Percentiles rank a stretch among this genome's conserved stretches.
These are phyloP conservation scores for Schizophyllum amplum DNA, from an alignment of 1,284 basidiomycete species.

Conservation along the genomic window DNA sequence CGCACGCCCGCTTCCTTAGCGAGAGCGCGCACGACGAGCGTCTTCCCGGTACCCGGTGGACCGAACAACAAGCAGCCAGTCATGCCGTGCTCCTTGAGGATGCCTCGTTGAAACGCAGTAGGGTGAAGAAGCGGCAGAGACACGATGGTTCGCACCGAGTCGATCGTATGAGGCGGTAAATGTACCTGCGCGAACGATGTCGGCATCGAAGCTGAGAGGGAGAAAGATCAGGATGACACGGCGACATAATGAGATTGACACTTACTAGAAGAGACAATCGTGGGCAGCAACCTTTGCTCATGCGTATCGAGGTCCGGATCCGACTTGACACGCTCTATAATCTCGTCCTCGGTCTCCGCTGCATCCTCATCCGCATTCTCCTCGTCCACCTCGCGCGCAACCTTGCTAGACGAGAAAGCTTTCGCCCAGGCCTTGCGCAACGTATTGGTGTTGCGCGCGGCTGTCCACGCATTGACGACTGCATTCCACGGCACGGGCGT, in stretches of 20 bases:
- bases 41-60: conserved; percentile 90
- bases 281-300: conserved; percentile 70
- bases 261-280: conserved; percentile 76
- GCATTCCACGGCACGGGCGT: conserved; percentile 58
- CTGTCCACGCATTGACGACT: conserved; percentile 55
- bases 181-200: conserved; percentile 86
- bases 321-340: conserved; percentile 68
- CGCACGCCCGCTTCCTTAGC: conserved; percentile 87
- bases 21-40: conserved; percentile 82
- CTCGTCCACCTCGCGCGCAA: conserved; percentile 30
- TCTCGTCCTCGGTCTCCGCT: conserved; percentile 46
- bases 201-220: conserved; percentile 51
- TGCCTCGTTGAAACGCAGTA: conserved; percentile 83
- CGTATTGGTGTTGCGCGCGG: conserved; percentile 34
- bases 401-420: conserved; percentile 24
- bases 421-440: conserved; percentile 48
- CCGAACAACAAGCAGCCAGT: conserved; percentile 85
- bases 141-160: conserved; percentile 85
- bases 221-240: conserved; percentile 7
- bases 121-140: conserved; percentile 89
- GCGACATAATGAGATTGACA: conserved; percentile 10
- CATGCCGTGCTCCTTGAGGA: conserved; percentile 86
- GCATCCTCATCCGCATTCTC: conserved; percentile 30
- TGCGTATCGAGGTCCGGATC: conserved; percentile 69
- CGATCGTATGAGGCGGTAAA: conserved; percentile 77